Percentiles rank a stretch among this genome's conserved stretches.
Conservation (phyloP, 1,284 basidiomycete species). For the Sporisorium scitamineum region DNA sequence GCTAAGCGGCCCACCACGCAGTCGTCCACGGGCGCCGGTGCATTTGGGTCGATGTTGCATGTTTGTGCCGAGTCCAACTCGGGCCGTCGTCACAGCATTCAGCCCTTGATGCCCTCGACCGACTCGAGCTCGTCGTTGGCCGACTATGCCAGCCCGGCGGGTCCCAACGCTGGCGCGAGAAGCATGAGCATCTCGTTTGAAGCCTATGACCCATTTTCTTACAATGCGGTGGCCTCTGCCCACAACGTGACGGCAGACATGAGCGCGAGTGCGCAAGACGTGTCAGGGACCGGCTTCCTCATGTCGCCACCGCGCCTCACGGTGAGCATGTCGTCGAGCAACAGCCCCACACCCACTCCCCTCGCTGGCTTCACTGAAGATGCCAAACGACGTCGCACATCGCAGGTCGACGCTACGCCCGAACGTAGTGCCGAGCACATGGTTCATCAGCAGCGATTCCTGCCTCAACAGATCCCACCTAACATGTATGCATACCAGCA, state of each 20-base stretch:
- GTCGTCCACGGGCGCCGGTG: slow-evolving; percentile 2
- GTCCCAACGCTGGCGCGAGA: slow-evolving; percentile 18
- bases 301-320: slow-evolving; percentile 64
- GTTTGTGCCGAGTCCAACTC: slow-evolving; percentile 42
- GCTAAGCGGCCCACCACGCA: slow-evolving; percentile 41
- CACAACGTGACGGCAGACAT: slow-evolving; percentile 19
- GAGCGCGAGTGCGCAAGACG: slow-evolving; percentile 13
- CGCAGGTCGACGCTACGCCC: slow-evolving; percentile 39
- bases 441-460: slow-evolving; percentile 30
- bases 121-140: slow-evolving; percentile 36
- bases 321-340: slow-evolving; percentile 51
- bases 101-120: slow-evolving; percentile 47
- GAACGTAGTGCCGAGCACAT: slow-evolving; percentile 34
- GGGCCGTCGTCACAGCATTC: slow-evolving; percentile 59
- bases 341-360: slow-evolving; percentile 23
- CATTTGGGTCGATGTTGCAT: slow-evolving; percentile 26
- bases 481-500: slow-evolving; percentile 51
- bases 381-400: slow-evolving; percentile 54
- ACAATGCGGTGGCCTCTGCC: slow-evolving; percentile 9
- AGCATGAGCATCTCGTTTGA: slow-evolving; percentile 51
- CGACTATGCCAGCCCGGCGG: slow-evolving; percentile 24
- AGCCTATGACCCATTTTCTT: slow-evolving; percentile 18
- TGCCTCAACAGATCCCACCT: slow-evolving; percentile 55
- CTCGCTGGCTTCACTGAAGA: slow-evolving; percentile 39
- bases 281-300: slow-evolving; percentile 52